A percentile compares a stretch with the other conserved stretches of the same genome.
Conservation (phyloP, 192 early-diverging fungal genomes). For the Allomyces macrogynus region DNA sequence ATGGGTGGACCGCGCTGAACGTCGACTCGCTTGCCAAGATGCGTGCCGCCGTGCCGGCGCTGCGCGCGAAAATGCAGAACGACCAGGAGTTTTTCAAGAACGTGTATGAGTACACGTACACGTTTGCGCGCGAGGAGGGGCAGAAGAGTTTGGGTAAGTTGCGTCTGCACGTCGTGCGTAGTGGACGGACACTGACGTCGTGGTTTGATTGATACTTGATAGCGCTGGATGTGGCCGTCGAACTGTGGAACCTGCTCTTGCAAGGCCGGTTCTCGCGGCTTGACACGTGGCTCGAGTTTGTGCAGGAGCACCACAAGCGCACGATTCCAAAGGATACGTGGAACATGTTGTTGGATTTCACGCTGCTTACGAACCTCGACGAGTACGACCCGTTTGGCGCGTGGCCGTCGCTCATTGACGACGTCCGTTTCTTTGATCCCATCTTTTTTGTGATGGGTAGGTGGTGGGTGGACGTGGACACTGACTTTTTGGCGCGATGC, state of each 20-base stretch:
- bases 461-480: background rate
- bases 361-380: background rate
- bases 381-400: constrained; percentile 24
- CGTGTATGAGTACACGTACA: constrained; percentile 55
- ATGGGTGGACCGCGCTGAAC: constrained; percentile 47
- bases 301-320: constrained; percentile 53
- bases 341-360: constrained; percentile 16
- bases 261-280: constrained; percentile 33
- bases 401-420: constrained; percentile 70
- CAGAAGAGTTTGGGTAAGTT: constrained; percentile 54
- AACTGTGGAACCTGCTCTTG: constrained; percentile 52
- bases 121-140: constrained; percentile 41
- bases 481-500: background rate
- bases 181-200: too few relatives aligned
- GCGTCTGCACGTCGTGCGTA: too few relatives aligned
- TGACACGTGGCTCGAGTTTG: constrained; percentile 46
- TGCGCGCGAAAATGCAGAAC: constrained; percentile 33
- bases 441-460: background rate
- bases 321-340: constrained; percentile 69
- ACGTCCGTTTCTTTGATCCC: constrained; percentile 11
- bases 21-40: constrained; percentile 49
- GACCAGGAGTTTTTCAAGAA: constrained; percentile 32
- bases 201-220: constrained; percentile 1
- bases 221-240: constrained; percentile 55
- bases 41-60: constrained; percentile 22